A percentile compares a stretch with the other conserved stretches of the same genome.
These are phyloP conservation scores for Solanum aculeatissimum DNA, from an alignment of 305 asterid species.

Conservation along the genomic window DNA sequence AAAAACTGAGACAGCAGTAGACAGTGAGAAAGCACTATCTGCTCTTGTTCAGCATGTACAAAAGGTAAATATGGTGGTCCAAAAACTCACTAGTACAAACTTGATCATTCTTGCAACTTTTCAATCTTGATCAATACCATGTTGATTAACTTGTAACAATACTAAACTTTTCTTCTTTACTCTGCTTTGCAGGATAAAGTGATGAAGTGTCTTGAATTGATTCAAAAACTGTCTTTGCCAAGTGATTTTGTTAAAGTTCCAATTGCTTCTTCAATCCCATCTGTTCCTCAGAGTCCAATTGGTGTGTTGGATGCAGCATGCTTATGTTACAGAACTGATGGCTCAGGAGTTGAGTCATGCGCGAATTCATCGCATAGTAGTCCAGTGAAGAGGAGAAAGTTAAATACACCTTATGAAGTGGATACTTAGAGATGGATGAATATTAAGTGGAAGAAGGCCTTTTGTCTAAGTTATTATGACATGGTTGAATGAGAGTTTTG, in stretches of 20 bases:
- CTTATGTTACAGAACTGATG: slow-evolving; percentile 7
- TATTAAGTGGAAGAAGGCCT: not conserved
- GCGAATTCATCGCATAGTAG: not conserved
- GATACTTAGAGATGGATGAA: not conserved
- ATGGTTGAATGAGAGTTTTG: slow-evolving; percentile 1
- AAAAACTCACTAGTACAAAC: not conserved
- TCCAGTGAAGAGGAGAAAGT: slow-evolving; percentile 9
- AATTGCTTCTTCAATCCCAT: slow-evolving; percentile 4
- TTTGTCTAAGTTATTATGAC: not conserved
- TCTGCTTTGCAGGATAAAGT: slow-evolving; percentile 42
- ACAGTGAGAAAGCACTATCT: slow-evolving; percentile 38
- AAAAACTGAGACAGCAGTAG: slow-evolving; percentile 33
- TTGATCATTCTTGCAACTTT: not conserved
- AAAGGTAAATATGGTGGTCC: slow-evolving; percentile 40
- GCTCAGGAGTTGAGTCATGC: not conserved
- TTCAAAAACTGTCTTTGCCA: slow-evolving; percentile 29
- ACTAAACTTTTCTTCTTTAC: not conserved
- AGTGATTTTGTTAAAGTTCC: slow-evolving; percentile 1
- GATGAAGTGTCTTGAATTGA: slow-evolving; percentile 43
- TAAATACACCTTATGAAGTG: slow-evolving; percentile 1
- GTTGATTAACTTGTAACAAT: not conserved
- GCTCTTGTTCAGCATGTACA: slow-evolving; percentile 27
- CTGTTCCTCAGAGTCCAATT: slow-evolving; percentile 14
- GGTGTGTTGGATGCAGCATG: slow-evolving; percentile 13
- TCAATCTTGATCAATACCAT: not conserved